Evolutionary conservation across 2,329 filamentous ascomycete species (phyloP), one percentile per base, ranked within the genome.

Genomic region (Cladosporium velox): DNA sequence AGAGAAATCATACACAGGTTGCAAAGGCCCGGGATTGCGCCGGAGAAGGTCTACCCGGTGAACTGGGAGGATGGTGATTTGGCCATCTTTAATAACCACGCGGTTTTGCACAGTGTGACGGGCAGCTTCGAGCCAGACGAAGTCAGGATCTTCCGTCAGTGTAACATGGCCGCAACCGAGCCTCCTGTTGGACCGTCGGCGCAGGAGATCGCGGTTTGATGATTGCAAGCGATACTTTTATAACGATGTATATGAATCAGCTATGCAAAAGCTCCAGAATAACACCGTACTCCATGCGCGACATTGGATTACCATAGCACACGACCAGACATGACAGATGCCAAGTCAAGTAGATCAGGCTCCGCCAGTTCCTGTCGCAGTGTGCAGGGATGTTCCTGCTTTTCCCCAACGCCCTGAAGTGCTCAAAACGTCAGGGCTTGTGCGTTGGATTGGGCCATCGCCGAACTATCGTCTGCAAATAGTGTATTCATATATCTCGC

Each of bases 61-160:
- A 89, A 93, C 71, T 93, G 91, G 91, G 81, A 89, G 70, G 87
- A 91, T 74, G 90, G 90, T 5, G 91, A 93, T 73, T 78, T 92
- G 66, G 91, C 92, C 0, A 80, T 93, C 30, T 93, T 93, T 78
- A 89, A 93, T 76, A 93, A 93, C 74, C 86, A 90, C 11, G 91
- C 90, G 1, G 82, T 92, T 18, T 75, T 93, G 65, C 91, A 94
- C 76, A 89, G 86, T 3, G 91, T 93, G 1, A 90, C 91, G 0
- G 91, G 90, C 1, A 88, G 88, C 1, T 93, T 93, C 77, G 83
- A 84, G 8, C 85, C 88, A 59, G 85, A 90, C n/a, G 90, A 93
- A 80, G 87, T 92, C 35, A 79, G 91, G 54, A 76, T 93, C 67
- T 93, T 93, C 74, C 81, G 90, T 68, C 91, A 93, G 80, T 93